phyloP scores from a whole-genome alignment of 2,329 filamentous ascomycete genomes.

The Achaetomium macrosporum region DNA sequence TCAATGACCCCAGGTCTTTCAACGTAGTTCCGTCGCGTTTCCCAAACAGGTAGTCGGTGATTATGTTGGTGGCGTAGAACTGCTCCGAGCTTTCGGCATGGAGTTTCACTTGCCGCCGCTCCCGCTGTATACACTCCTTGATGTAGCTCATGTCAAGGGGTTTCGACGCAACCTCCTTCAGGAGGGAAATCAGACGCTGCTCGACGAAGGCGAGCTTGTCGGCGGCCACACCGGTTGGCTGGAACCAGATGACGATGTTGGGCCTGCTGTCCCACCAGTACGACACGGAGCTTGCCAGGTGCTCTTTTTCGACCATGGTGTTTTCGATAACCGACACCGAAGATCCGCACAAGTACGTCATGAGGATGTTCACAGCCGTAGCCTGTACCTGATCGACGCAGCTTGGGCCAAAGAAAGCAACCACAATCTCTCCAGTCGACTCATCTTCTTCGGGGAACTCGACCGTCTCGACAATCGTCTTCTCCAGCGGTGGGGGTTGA shows the following conservation, averaged over 20 bases:
- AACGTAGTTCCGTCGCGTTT: slow-evolving; percentile 75
- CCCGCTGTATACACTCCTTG: slow-evolving; percentile 76
- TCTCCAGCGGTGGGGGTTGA: slow-evolving; percentile 64
- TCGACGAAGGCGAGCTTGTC: slow-evolving; percentile 80
- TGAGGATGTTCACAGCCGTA: slow-evolving; percentile 70
- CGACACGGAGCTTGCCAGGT: slow-evolving; percentile 79
- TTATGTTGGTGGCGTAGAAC: slow-evolving; percentile 79
- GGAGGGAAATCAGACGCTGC: slow-evolving; percentile 74
- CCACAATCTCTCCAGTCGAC: slow-evolving; percentile 78
- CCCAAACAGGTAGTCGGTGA: slow-evolving; percentile 89
- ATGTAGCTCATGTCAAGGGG: slow-evolving; percentile 87
- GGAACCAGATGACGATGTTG: slow-evolving; percentile 77
- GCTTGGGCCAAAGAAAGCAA: slow-evolving; percentile 81
- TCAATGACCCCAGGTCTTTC: slow-evolving; percentile 49
- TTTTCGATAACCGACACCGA: slow-evolving; percentile 92
- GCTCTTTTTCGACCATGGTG: slow-evolving; percentile 84
- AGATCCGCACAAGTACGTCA: slow-evolving; percentile 86
- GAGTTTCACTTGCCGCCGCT: slow-evolving; percentile 75
- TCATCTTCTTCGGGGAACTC: slow-evolving; percentile 97
- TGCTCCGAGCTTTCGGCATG: slow-evolving; percentile 74
- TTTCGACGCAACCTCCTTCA: slow-evolving; percentile 73
- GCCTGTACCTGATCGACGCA: slow-evolving; percentile 63
- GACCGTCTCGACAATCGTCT: slow-evolving; percentile 69
- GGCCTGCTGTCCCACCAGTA: slow-evolving; percentile 76
- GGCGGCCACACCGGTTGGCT: slow-evolving; percentile 79